Conservation (phyloP, 768 basidiomycete species). For the Pleurotus sapidus region DNA sequence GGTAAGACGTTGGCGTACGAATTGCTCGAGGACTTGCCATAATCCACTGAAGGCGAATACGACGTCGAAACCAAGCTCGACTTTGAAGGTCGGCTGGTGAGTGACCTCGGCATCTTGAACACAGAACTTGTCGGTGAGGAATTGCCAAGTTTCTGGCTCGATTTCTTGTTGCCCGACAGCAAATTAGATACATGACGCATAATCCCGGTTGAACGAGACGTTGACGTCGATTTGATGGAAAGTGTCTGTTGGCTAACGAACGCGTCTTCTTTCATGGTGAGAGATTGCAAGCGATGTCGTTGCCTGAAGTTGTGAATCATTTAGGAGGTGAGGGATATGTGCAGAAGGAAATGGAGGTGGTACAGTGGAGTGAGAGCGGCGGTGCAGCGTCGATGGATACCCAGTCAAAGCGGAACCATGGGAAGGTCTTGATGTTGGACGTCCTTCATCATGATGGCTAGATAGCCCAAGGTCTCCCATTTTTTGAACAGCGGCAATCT, state of each 20-base stretch:
- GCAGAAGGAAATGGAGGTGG: not conserved
- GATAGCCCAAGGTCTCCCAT: not conserved
- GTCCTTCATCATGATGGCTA: constrained; percentile 6
- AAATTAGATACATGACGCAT: constrained; percentile 8
- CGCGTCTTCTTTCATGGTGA: constrained; percentile 2
- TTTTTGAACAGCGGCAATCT: constrained; percentile 6
- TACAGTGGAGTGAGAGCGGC: not conserved
- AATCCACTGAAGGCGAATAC: not conserved
- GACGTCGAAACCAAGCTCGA: constrained; percentile 3
- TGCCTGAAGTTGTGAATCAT: constrained; percentile 3
- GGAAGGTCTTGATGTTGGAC: constrained; percentile 4
- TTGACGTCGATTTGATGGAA: constrained; percentile 1
- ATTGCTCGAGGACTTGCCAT: not conserved
- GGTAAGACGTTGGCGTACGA: not conserved
- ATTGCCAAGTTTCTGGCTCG: not conserved
- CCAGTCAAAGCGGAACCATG: constrained; percentile 1
- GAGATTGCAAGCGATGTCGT: constrained; percentile 4
- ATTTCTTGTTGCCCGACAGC: constrained; percentile 6
- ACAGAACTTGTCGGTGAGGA: constrained; percentile 1
- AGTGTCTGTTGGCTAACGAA: constrained; percentile 5
- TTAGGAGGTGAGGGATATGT: not conserved
- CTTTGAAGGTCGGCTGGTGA: not conserved
- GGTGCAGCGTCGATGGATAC: not conserved
- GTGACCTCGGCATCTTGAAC: not conserved
- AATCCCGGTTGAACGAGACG: not conserved